Base-by-base conservation (phyloP, 441 rosid species). In the Bruguiera hainesii region DNA sequence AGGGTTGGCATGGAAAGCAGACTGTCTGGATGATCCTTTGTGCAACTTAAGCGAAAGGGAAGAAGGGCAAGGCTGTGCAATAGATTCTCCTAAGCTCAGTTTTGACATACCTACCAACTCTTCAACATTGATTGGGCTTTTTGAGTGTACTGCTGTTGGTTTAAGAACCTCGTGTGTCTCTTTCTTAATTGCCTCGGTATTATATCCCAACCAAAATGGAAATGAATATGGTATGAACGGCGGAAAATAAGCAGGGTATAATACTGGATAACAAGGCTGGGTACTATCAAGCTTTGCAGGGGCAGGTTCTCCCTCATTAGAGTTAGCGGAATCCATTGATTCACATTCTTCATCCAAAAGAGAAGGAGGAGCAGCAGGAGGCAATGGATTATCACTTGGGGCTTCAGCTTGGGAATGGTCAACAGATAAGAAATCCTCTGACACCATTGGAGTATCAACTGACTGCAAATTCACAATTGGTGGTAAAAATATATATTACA, bases 271-370 rank as follows among this genome's bases (percentile, higher is more conserved):
- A 76, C 73, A 70, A 66, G 91, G 49, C 55, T 77, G 90, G 11
- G 72, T 65, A 67, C 59, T 71, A 63, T 87, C 88, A 0, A 72
- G 72, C 64, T 75, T 82, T 13, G 82, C 63, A 66, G 79, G 82
- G 7, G 66, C 66, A 28, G 84, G 70, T 56, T 90, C 97, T 60
- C 83, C 87, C 0, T 76, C 83, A 9, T 88, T 87, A 19, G 93
- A 89, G 85, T 86, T 86, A 67, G 86, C 79, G 26, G 96, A 91
- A 75, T 89, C 95, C 96, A 91, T 90, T n/a, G 97, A 91, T 73
- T 89, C 91, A 56, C 85, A 80, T 82, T 86, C 95, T 76, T 88
- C 93, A 19, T 89, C 93, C 80, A 89, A 61, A 26, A 87, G 74
- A 69, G 81, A 86, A 64, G 81, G 86, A 57, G 58, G 29, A 13